Percentiles rank a stretch among this genome's conserved stretches.
These are phyloP conservation scores for Escallonia rubra DNA, from an alignment of 129 eudicot genomes.

Conservation along the genomic window DNA sequence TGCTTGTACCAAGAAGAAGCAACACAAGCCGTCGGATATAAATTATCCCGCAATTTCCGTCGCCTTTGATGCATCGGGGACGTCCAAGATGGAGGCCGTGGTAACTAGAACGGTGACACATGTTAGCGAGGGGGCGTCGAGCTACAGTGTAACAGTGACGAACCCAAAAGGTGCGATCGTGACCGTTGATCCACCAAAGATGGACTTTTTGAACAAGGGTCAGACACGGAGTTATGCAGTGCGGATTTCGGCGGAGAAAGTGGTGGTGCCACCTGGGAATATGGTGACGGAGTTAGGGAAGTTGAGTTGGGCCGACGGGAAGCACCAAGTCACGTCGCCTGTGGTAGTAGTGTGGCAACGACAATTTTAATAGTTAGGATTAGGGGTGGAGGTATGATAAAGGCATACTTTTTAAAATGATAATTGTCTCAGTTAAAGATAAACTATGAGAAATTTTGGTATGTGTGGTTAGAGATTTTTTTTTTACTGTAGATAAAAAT, in stretches of 20 bases:
- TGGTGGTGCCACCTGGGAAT: constrained; percentile 24
- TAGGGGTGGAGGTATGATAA: not conserved
- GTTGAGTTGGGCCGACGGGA: constrained; percentile 59
- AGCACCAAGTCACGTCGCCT: constrained; percentile 60
- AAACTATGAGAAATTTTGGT: no score
- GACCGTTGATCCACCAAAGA: constrained; percentile 36
- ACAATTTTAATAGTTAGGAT: constrained; percentile 13
- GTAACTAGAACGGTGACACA: constrained; percentile 61
- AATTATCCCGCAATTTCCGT: constrained; percentile 71
- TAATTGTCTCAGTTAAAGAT: no score
- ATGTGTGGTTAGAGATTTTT: no score
- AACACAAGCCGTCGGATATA: constrained; percentile 62
- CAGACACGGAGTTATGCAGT: constrained; percentile 54
- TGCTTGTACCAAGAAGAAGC: constrained; percentile 27
- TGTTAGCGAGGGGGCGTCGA: constrained; percentile 45
- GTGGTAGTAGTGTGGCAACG: constrained; percentile 51
- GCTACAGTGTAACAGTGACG: constrained; percentile 24
- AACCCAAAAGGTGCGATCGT: constrained; percentile 37
- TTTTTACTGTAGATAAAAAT: no score
- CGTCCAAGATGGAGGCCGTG: constrained; percentile 14
- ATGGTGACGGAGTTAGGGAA: constrained; percentile 41
- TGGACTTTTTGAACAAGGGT: constrained; percentile 44
- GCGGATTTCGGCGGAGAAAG: constrained; percentile 30
- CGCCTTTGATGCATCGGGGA: constrained; percentile 21
- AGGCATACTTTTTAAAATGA: no score